Evolutionary conservation across 2,329 filamentous ascomycete genomes (phyloP), one percentile per base, ranked within the genome.

Genomic region (Fusarium fracticaudum): DNA sequence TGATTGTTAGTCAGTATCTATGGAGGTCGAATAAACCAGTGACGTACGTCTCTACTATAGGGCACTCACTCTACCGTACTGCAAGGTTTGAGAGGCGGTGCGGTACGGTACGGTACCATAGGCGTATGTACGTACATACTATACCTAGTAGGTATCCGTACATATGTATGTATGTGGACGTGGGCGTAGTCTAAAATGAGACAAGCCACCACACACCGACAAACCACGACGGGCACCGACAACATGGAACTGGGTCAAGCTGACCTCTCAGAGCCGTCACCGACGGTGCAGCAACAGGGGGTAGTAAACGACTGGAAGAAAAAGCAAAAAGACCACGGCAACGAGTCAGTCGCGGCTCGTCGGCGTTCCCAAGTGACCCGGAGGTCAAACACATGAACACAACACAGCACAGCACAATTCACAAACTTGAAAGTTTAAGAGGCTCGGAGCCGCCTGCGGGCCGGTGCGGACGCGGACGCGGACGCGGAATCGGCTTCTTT

Each of bases 191-290:
- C 24, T 65, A 26, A 47, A 38, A 67, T 62, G 48, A 61, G n/a
- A 53, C 54, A 62, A 77, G 65, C 67, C 74, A 67, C 70, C 67
- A 76, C 73, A 57, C 64, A 68, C 66, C 55, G 66, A 68, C 66
- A 67, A 63, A 64, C 62, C 68, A 74, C 61, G 63, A 64, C 55
- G 24, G 60, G 65, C 72, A 77, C 80, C 79, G 77, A 78, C 66
- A 77, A 81, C 79, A 76, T 77, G 80, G 80, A 69, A 76, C 79
- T 72, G 79, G 79, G 79, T 74, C 76, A 60, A 63, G 64, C 54
- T 71, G 73, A 61, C 72, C 77, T 74, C 67, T 72, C 55, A 68
- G 64, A 65, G 59, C 61, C 53, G 57, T 57, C 58, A 29, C 57
- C 45, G 60, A 45, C 47, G 54, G n/a, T 37, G 22, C 35, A 65